Conservation (phyloP, 108 stramenopile genomes). For the Schizochytrium sp. region DNA sequence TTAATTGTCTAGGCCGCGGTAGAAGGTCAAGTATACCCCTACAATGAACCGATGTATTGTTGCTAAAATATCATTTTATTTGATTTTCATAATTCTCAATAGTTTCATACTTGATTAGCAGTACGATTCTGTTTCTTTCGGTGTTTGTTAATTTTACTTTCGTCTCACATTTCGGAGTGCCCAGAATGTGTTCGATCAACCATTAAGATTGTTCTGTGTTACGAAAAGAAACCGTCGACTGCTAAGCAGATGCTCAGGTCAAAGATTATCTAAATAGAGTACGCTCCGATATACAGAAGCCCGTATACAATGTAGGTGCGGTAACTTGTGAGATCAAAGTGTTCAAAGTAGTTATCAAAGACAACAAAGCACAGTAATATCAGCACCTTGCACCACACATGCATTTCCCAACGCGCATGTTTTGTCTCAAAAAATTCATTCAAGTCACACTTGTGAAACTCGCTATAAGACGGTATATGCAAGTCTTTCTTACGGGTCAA, state of each 20-base stretch:
- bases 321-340: constrained; percentile 44
- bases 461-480: constrained; percentile 17
- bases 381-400: constrained; percentile 42
- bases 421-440: constrained; percentile 21
- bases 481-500: background rate
- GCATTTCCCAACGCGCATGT: constrained; percentile 31
- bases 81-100: too few species aligned
- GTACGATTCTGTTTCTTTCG: too few species aligned
- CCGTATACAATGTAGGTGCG: constrained; percentile 7
- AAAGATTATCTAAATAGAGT: background rate
- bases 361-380: constrained; percentile 30
- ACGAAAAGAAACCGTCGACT: background rate
- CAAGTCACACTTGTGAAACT: constrained; percentile 7
- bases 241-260: background rate
- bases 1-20: too few species aligned
- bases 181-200: too few species aligned
- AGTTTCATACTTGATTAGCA: too few species aligned
- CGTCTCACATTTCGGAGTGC: too few species aligned
- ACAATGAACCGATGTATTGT: too few species aligned
- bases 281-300: constrained; percentile 12
- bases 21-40: too few species aligned
- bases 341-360: constrained; percentile 22
- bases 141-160: too few species aligned
- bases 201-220: too few species aligned
- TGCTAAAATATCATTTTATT: too few species aligned